Conservation (phyloP, 768 basidiomycete species). For the Scleroderma bovista region DNA sequence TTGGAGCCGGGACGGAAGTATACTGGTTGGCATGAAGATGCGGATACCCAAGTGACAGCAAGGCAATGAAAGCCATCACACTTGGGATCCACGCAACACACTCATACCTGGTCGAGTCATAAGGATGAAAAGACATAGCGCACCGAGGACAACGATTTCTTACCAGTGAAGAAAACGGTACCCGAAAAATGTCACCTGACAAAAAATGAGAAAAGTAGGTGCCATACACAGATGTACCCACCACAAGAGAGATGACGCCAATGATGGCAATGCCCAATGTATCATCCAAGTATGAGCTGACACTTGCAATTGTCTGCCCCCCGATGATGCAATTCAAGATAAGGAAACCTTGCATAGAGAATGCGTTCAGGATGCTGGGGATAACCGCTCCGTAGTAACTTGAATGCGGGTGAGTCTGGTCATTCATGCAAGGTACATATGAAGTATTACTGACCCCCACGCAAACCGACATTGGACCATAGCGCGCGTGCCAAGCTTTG, state of each 20-base stretch:
- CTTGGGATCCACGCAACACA: constrained; percentile 73
- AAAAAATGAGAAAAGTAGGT: too few relatives aligned
- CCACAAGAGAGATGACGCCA: constrained; percentile 56
- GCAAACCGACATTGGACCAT: constrained; percentile 54
- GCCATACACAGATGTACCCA: too few relatives aligned
- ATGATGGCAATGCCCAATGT: constrained; percentile 84
- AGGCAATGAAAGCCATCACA: constrained; percentile 65
- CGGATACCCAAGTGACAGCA: constrained; percentile 65
- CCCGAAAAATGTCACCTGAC: too few relatives aligned
- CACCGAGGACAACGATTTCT: too few relatives aligned
- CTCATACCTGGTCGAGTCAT: too few relatives aligned
- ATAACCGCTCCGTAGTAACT: constrained; percentile 51
- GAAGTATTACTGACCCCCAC: constrained; percentile 39
- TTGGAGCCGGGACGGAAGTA: constrained; percentile 46
- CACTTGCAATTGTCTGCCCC: constrained; percentile 58
- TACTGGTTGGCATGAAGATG: too few relatives aligned
- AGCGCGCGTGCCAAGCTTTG: constrained; percentile 50
- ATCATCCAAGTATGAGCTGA: constrained; percentile 42
- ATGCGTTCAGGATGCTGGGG: constrained; percentile 50
- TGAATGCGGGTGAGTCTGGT: not conserved
- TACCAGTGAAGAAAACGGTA: too few relatives aligned
- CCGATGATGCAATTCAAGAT: constrained; percentile 65
- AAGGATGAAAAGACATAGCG: too few relatives aligned
- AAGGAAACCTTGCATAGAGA: constrained; percentile 58
- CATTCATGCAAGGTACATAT: constrained; percentile 3